A percentile compares a stretch with the other conserved stretches of the same genome.
Conservation (phyloP, 1,284 basidiomycete genomes). For the Volvariella surrecta region DNA sequence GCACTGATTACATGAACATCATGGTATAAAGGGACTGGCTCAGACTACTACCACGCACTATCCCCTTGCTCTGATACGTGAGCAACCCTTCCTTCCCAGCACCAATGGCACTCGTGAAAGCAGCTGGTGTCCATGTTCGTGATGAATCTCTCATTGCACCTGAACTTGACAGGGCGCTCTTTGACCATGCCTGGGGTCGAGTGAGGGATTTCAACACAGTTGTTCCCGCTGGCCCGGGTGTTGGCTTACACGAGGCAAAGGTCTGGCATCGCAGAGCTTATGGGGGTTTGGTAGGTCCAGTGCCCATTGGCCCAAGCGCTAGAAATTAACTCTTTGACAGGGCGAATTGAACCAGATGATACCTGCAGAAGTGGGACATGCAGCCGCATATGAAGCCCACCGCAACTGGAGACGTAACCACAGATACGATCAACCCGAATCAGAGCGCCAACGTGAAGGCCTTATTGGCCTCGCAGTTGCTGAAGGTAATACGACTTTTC, state of each 20-base stretch:
- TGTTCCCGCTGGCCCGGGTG: slow-evolving; percentile 25
- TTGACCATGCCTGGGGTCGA: slow-evolving; percentile 46
- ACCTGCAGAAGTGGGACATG: slow-evolving; percentile 51
- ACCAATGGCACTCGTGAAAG: slow-evolving; percentile 12
- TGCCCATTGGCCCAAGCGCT: background rate
- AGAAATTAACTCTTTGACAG: slow-evolving; percentile 18
- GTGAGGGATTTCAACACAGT: slow-evolving; percentile 31
- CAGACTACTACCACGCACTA: slow-evolving; percentile 56
- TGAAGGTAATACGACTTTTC: slow-evolving; percentile 33
- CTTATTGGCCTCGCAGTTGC: slow-evolving; percentile 54
- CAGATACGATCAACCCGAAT: slow-evolving; percentile 45
- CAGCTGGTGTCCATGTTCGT: slow-evolving; percentile 9
- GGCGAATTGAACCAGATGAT: slow-evolving; percentile 35
- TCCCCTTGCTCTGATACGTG: slow-evolving; percentile 46
- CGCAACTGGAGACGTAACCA: slow-evolving; percentile 48
- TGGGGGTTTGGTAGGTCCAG: slow-evolving; percentile 37
- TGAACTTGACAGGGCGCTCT: slow-evolving; percentile 34
- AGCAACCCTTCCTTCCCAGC: slow-evolving; percentile 26
- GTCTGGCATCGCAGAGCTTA: slow-evolving; percentile 54
- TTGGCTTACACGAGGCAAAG: slow-evolving; percentile 45
- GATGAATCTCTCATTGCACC: slow-evolving; percentile 10
- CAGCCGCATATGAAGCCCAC: slow-evolving; percentile 64
- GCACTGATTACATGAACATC: slow-evolving; percentile 6
- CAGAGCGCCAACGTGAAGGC: slow-evolving; percentile 48
- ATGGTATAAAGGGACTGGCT: slow-evolving; percentile 39